phyloP scores from a whole-genome alignment of 208 protist genomes.

The Phytomonas francai region DNA sequence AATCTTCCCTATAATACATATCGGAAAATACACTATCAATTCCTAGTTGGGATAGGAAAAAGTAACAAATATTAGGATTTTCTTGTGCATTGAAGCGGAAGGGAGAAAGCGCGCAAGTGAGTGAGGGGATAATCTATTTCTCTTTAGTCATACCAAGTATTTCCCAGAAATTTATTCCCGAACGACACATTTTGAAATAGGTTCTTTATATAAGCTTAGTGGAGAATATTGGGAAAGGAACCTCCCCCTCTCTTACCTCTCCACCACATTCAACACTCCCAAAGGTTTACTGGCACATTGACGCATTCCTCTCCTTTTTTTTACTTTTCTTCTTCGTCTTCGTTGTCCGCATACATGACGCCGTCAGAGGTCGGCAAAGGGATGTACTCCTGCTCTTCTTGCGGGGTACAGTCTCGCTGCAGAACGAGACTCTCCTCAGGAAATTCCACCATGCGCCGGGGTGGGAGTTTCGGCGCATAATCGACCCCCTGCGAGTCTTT shows the following conservation, averaged over 20 bases:
- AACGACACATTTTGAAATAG: constrained; percentile 3
- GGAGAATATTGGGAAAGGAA: not conserved
- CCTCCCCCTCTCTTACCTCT: not conserved
- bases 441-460: constrained; percentile 64
- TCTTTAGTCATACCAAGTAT: not conserved
- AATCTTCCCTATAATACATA: not conserved
- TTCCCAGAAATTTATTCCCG: not conserved
- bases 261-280: too few species aligned
- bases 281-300: not conserved
- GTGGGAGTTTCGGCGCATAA: constrained; percentile 58
- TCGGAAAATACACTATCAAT: not conserved
- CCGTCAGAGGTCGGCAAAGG: constrained; percentile 51
- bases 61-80: constrained; percentile 1
- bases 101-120: too few species aligned
- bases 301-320: constrained; percentile 11
- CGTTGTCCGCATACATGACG: constrained; percentile 49
- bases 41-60: not conserved
- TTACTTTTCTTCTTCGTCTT: constrained; percentile 13
- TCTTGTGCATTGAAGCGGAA: not conserved
- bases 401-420: constrained; percentile 75
- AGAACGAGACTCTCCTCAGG: constrained; percentile 56
- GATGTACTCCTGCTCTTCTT: constrained; percentile 85
- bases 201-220: not conserved
- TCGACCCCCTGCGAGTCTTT: constrained; percentile 52
- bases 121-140: not conserved